These are phyloP conservation scores for Polytrichum commune DNA, from an alignment of 225 moss, liverwort and hornwort species.

Conservation along the genomic window DNA sequence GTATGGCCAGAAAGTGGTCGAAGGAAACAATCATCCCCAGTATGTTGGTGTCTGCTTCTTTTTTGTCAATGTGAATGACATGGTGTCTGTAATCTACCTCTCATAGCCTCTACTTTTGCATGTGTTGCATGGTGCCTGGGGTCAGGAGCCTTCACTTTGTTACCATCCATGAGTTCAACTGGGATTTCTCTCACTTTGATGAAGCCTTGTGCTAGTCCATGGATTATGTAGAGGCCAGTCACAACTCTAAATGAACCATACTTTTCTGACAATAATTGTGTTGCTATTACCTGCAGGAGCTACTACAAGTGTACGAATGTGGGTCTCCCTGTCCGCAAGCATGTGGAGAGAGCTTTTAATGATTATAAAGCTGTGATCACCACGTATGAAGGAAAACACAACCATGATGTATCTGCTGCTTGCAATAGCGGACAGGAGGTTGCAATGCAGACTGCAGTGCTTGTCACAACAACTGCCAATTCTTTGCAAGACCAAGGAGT, in stretches of 20 bases:
- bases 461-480: slow-evolving; percentile 29
- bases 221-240: neutral
- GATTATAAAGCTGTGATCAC: slow-evolving; percentile 94
- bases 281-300: slow-evolving; percentile 58
- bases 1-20: slow-evolving; percentile 99
- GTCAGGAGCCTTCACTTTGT: no score
- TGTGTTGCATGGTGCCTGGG: neutral
- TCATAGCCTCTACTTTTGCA: neutral
- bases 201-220: no score
- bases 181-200: no score
- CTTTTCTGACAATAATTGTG: slow-evolving; percentile 4
- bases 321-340: slow-evolving; percentile 87
- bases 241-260: neutral
- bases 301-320: slow-evolving; percentile 96
- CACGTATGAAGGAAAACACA: slow-evolving; percentile 98
- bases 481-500: slow-evolving; percentile 57
- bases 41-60: slow-evolving; percentile 16
- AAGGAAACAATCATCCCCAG: slow-evolving; percentile 95
- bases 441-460: slow-evolving; percentile 47
- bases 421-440: slow-evolving; percentile 88
- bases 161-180: no score
- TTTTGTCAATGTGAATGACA: no score
- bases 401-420: slow-evolving; percentile 94
- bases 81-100: no score
- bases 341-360: slow-evolving; percentile 93